These are phyloP conservation scores for Fusarium nygamai DNA, from an alignment of 2,329 filamentous ascomycete genomes.

Conservation along the genomic window DNA sequence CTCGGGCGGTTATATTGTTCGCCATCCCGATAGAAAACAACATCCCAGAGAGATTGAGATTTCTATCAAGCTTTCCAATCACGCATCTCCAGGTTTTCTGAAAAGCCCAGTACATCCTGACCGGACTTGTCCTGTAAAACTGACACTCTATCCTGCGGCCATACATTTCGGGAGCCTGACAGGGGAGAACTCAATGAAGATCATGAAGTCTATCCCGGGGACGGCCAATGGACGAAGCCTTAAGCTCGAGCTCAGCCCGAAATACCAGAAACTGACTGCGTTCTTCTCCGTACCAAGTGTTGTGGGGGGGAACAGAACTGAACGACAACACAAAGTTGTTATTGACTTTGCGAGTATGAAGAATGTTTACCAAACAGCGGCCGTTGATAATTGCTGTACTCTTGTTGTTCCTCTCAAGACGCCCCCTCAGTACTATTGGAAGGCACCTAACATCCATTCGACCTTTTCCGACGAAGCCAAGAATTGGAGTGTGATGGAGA, in stretches of 20 bases:
- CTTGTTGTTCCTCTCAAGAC: slow-evolving; percentile 60
- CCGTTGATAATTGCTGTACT: slow-evolving; percentile 45
- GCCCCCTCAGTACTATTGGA: slow-evolving; percentile 61
- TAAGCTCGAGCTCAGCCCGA: slow-evolving; percentile 47
- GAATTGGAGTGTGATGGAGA: slow-evolving; percentile 54
- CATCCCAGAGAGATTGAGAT: slow-evolving; percentile 38
- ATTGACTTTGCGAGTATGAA: slow-evolving; percentile 60
- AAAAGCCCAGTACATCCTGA: slow-evolving; percentile 31
- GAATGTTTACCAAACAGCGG: slow-evolving; percentile 49
- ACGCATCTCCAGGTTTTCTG: slow-evolving; percentile 20
- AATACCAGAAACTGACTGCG: slow-evolving; percentile 42
- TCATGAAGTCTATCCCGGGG: slow-evolving; percentile 57
- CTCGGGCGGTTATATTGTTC: slow-evolving; percentile 44
- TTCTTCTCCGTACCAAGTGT: slow-evolving; percentile 44
- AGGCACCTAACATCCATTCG: slow-evolving; percentile 44
- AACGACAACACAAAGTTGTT: slow-evolving; percentile 52
- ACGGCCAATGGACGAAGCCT: slow-evolving; percentile 24
- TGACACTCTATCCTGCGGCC: slow-evolving; percentile 55
- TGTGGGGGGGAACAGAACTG: slow-evolving; percentile 11
- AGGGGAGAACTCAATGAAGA: slow-evolving; percentile 64
- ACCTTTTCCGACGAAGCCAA: slow-evolving; percentile 47
- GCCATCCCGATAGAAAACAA: slow-evolving; percentile 30
- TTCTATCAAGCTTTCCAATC: background rate
- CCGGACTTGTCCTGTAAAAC: slow-evolving; percentile 44
- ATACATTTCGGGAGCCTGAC: slow-evolving; percentile 72